Evolutionary conservation across 331 rosid genomes (phyloP).

Genomic region (Quercus tomentella): DNA sequence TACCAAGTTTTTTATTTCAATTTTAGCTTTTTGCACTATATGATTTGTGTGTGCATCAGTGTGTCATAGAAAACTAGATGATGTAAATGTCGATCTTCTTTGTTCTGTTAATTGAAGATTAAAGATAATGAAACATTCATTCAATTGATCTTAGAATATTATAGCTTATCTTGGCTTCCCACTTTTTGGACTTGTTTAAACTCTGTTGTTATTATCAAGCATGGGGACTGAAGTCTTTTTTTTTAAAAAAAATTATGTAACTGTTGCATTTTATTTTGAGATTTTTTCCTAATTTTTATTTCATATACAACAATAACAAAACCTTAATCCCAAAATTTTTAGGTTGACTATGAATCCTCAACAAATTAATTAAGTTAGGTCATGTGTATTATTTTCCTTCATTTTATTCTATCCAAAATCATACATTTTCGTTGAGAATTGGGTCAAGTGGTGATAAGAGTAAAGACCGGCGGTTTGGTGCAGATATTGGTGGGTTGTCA

Average conservation of each 20-base stretch:
- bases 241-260: background rate
- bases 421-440: too few species aligned
- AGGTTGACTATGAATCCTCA: too few species aligned
- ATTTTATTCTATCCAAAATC: too few species aligned
- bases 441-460: too few species aligned
- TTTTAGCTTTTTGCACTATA: background rate
- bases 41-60: background rate
- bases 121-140: background rate
- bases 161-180: background rate
- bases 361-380: too few species aligned
- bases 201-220: background rate
- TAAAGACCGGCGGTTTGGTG: too few species aligned
- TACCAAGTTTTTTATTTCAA: background rate
- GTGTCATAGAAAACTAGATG: background rate
- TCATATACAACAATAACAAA: too few species aligned
- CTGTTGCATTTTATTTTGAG: background rate
- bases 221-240: background rate
- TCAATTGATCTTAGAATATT: background rate
- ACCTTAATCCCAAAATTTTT: too few species aligned
- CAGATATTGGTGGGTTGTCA: too few species aligned
- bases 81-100: background rate
- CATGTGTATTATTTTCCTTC: too few species aligned
- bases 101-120: background rate
- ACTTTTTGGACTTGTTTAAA: background rate
- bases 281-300: background rate